Evolutionary conservation across 1,139 yeast species (phyloP), one percentile per base, ranked within the genome.

Genomic region (Lodderomyces pseudojiufengensis): DNA sequence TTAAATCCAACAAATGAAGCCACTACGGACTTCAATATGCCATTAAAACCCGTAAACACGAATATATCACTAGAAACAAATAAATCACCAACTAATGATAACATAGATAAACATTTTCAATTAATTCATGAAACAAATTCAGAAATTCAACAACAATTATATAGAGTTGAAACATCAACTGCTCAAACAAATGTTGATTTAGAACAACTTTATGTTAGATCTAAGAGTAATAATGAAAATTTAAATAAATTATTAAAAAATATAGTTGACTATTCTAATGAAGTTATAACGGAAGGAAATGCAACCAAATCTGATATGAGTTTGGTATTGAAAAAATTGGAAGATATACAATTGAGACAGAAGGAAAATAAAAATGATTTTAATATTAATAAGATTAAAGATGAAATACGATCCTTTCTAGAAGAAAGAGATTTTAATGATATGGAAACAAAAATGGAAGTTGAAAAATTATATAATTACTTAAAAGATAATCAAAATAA

Each of bases 201-300:
- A 38, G 61, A 55, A 2, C 69, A 67, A 41, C 52, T 68, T 33
- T 58, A 55, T 14, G 70, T 65, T 31, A 46, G 73, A 29, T 69
- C 63, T 62, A 67, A 62, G 45, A 66, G 63, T 43, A 68, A 68
- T 45, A 67, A 68, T 48, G 62, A 57, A 38, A 51, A 63, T 43
- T 59, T 68, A 49, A 64, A 57, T 40, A 59, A 57, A 41, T 49
- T 68, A 27, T 54, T 68, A 13, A 55, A 52, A 22, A 60, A 59
- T 33, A 55, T 65, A 16, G 60, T 66, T 15, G 50, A 51, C 15
- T 61, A 64, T 47, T 56, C 67, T 3, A 52, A 54, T 21, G 68
- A 63, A 31, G 65, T 63, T 3, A 51, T 61, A 11, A 61, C 66
- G 2, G 67, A 63, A 33, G 67, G 68, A 1, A 61, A 58, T 44